These are phyloP conservation scores for Alternaria arborescens DNA, from an alignment of 2,329 filamentous ascomycete genomes.

Conservation along the genomic window DNA sequence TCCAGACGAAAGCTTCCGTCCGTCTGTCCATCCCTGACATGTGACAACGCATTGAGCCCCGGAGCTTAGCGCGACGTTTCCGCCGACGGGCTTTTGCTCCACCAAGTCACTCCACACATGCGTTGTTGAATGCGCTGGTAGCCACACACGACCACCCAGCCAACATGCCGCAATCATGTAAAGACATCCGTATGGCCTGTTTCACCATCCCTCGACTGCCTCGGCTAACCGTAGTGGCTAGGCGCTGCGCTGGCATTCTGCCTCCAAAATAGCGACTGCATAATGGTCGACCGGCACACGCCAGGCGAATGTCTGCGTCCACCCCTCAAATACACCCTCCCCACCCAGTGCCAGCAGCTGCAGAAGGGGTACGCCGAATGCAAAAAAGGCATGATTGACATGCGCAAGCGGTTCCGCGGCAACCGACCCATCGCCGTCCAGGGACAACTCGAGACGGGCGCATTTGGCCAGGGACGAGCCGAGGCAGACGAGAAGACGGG, in stretches of 20 bases:
- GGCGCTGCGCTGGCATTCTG: slow-evolving; percentile 92
- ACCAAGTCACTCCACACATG: slow-evolving; percentile 13
- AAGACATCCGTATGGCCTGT: slow-evolving; percentile 82
- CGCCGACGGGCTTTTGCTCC: slow-evolving; percentile 9
- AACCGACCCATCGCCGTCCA: slow-evolving; percentile 77
- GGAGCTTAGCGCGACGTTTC: slow-evolving; percentile 17
- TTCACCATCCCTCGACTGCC: not conserved
- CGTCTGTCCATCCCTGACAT: slow-evolving; percentile 20
- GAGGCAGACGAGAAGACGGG: slow-evolving; percentile 45
- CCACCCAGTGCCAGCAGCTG: slow-evolving; percentile 88
- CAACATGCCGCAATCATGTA: slow-evolving; percentile 90
- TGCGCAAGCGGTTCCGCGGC: slow-evolving; percentile 97
- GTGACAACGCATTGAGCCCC: slow-evolving; percentile 25
- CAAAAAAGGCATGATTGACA: slow-evolving; percentile 95
- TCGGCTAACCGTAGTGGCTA: slow-evolving; percentile 52
- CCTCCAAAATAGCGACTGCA: slow-evolving; percentile 95
- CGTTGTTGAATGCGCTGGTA: slow-evolving; percentile 6
- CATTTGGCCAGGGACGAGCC: slow-evolving; percentile 39
- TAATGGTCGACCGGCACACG: slow-evolving; percentile 88
- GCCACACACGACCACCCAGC: slow-evolving; percentile 5
- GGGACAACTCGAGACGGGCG: slow-evolving; percentile 45
- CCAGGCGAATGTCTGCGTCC: slow-evolving; percentile 87
- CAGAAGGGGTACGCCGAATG: slow-evolving; percentile 91
- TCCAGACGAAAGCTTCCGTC: not conserved
- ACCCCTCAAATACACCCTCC: slow-evolving; percentile 82